phyloP scores from a whole-genome alignment of 2,329 filamentous ascomycete genomes.

The Fulvia fulva region DNA sequence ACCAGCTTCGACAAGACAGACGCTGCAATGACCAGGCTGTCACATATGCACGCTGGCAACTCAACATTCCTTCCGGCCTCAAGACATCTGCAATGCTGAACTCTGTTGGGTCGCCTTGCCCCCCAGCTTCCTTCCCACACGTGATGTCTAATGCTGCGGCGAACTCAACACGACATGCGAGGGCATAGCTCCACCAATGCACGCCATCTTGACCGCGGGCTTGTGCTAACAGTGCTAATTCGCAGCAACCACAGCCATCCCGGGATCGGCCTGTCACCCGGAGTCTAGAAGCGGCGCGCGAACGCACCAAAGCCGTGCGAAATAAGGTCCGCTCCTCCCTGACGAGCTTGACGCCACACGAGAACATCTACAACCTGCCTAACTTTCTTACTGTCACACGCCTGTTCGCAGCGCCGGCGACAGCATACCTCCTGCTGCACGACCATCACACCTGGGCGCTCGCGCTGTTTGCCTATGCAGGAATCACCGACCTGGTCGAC shows the following conservation, averaged over 20 bases:
- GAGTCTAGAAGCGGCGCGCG: slow-evolving; percentile 25
- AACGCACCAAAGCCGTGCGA: slow-evolving; percentile 29
- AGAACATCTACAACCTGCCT: slow-evolving; percentile 96
- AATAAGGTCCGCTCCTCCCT: slow-evolving; percentile 32
- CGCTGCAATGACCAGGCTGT: not conserved
- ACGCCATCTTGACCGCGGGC: not conserved
- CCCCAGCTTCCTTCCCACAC: not conserved
- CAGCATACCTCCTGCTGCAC: slow-evolving; percentile 85
- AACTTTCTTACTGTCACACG: slow-evolving; percentile 89
- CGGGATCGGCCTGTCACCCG: slow-evolving; percentile 22
- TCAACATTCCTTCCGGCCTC: not conserved
- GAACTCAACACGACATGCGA: not conserved
- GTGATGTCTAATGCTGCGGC: not conserved
- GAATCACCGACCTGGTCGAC: slow-evolving; percentile 85
- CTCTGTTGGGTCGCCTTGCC: not conserved
- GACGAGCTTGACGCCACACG: slow-evolving; percentile 50
- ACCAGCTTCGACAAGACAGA: not conserved
- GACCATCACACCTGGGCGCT: slow-evolving; percentile 76
- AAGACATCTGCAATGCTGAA: slow-evolving; percentile 3
- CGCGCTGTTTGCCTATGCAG: slow-evolving; percentile 85
- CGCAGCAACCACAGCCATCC: slow-evolving; percentile 7
- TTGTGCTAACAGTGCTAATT: not conserved
- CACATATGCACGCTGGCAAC: not conserved
- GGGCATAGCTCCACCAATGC: not conserved
- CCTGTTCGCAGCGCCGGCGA: slow-evolving; percentile 73